Conservation (phyloP, 106 monocot species). For the Allium cepa region DNA sequence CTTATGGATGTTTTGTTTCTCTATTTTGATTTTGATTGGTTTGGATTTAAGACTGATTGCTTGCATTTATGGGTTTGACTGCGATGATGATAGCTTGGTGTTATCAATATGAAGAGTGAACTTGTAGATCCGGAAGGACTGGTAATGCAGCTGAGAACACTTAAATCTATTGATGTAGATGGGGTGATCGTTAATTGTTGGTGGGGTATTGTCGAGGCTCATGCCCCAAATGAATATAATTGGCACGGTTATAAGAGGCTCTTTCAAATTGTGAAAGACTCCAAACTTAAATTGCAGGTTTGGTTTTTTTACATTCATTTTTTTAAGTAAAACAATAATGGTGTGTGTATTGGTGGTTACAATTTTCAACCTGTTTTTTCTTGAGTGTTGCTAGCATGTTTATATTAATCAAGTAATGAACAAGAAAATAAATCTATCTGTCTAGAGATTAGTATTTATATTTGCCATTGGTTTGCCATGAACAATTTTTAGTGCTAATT, state of each 20-base stretch:
- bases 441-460: no score
- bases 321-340: no score
- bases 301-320: constrained; percentile 2
- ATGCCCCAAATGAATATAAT: constrained; percentile 63
- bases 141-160: constrained; percentile 38
- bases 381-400: no score
- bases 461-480: no score
- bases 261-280: constrained; percentile 61
- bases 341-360: no score
- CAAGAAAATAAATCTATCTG: no score
- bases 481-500: no score
- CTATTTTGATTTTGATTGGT: neutral
- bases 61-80: no score
- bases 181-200: constrained; percentile 96
- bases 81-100: constrained; percentile 44
- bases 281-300: constrained; percentile 88
- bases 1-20: neutral
- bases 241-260: constrained; percentile 79
- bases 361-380: no score
- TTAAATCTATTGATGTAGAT: constrained; percentile 76
- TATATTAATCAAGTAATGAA: no score
- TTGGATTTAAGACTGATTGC: neutral
- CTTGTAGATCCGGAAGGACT: constrained; percentile 71
- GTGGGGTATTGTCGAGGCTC: constrained; percentile 93
- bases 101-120: constrained; percentile 69